Evolutionary conservation across 2,329 filamentous ascomycete genomes (phyloP).

Genomic region (Raffaelea ambrosiae): DNA sequence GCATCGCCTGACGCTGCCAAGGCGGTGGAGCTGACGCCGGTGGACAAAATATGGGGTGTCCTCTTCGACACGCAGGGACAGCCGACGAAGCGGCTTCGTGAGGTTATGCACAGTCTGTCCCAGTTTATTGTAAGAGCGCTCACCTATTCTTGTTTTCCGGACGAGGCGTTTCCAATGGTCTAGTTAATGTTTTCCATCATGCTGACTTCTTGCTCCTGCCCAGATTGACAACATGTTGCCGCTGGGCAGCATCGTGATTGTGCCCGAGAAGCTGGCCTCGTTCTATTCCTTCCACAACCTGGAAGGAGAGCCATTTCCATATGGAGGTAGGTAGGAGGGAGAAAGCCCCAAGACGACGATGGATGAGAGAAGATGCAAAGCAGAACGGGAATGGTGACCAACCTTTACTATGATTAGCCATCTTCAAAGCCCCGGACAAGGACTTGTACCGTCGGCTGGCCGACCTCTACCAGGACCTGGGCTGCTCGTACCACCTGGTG

Average conservation of each 20-base stretch:
- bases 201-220: constrained; percentile 7
- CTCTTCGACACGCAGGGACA: constrained; percentile 62
- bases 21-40: constrained; percentile 2
- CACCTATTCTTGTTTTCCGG: constrained; percentile 7
- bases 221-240: constrained; percentile 64
- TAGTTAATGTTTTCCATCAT: neutral
- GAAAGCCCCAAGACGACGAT: no score
- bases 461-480: constrained; percentile 45
- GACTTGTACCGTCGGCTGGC: constrained; percentile 2
- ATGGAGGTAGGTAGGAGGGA: constrained; percentile 55
- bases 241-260: constrained; percentile 60
- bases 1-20: neutral
- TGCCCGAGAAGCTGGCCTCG: constrained; percentile 64
- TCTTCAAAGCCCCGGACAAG: constrained; percentile 34
- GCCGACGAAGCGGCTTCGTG: constrained; percentile 58
- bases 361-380: no score
- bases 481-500: constrained; percentile 58
- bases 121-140: constrained; percentile 64
- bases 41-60: constrained; percentile 50
- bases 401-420: no score
- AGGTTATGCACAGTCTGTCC: constrained; percentile 67
- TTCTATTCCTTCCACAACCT: constrained; percentile 64
- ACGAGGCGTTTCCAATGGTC: neutral
- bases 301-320: constrained; percentile 58
- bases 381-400: constrained; percentile 10